These are phyloP conservation scores for Sarocladium kiliense DNA, from an alignment of 2,329 filamentous ascomycete genomes.

Conservation along the genomic window DNA sequence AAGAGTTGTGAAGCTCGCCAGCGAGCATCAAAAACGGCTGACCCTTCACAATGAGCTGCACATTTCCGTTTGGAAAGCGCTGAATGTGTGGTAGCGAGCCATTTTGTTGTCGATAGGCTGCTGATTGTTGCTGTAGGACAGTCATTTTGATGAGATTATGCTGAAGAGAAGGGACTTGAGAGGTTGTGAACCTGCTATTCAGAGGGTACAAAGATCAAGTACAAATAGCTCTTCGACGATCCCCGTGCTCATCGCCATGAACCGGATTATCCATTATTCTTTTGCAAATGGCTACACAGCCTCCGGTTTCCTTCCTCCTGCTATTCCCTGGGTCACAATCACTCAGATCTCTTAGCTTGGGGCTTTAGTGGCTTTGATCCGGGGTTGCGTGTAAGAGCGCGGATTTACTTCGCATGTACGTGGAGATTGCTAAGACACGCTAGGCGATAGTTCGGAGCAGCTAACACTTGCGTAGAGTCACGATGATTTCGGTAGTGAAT, in stretches of 20 bases:
- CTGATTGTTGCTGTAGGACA: neutral
- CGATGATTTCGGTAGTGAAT: too few species aligned
- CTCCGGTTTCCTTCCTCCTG: too few species aligned
- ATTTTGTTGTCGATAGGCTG: neutral
- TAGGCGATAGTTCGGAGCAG: neutral
- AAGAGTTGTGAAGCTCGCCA: conserved; percentile 32
- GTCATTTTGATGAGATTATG: neutral
- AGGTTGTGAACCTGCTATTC: too few species aligned
- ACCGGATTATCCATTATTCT: too few species aligned
- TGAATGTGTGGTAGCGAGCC: neutral
- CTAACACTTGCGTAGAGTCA: too few species aligned
- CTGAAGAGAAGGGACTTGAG: neutral
- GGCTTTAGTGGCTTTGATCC: neutral
- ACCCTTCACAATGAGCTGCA: conserved; percentile 29
- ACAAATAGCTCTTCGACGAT: neutral
- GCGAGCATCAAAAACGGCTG: conserved; percentile 30
- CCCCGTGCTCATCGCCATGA: too few species aligned
- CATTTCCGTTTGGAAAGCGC: neutral
- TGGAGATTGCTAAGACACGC: neutral
- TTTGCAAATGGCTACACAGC: too few species aligned
- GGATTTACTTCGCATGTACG: neutral
- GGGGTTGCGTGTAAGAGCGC: neutral
- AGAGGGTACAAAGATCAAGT: neutral
- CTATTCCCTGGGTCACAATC: too few species aligned
- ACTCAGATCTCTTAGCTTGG: too few species aligned